These are phyloP conservation scores for Crithidia brevicula DNA, from an alignment of 208 protist genomes.

Conservation along the genomic window DNA sequence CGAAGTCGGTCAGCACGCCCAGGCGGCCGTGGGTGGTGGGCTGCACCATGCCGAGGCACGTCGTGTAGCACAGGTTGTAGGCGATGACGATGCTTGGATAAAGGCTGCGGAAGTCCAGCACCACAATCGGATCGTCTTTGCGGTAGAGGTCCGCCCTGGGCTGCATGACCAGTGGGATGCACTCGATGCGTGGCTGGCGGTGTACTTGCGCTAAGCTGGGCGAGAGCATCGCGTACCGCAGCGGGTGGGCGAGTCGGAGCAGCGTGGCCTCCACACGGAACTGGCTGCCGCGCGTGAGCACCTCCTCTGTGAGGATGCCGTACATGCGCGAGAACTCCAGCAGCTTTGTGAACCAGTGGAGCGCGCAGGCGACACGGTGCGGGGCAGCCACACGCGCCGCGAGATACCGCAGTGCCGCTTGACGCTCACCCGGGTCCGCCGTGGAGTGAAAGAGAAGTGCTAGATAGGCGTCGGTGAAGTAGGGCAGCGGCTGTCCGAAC, in stretches of 20 bases:
- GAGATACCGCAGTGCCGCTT: conserved; percentile 60
- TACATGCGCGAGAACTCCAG: conserved; percentile 79
- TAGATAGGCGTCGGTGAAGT: conserved; percentile 65
- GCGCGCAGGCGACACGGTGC: conserved; percentile 59
- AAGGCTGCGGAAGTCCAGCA: conserved; percentile 99
- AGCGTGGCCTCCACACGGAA: conserved; percentile 88
- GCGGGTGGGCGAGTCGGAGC: conserved; percentile 66
- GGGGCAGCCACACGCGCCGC: conserved; percentile 41
- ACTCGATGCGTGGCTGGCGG: conserved; percentile 72
- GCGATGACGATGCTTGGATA: conserved; percentile 99
- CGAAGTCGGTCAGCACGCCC: conserved; percentile 69
- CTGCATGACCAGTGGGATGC: conserved; percentile 84
- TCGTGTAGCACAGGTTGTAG: conserved; percentile 99
- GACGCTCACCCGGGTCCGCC: conserved; percentile 3
- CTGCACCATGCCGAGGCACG: conserved; percentile 76
- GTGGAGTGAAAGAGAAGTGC: conserved; percentile 39
- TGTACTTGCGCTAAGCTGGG: conserved; percentile 61
- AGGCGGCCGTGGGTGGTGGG: conserved; percentile 44
- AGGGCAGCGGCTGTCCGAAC: conserved; percentile 55
- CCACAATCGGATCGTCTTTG: conserved; percentile 93
- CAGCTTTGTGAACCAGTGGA: conserved; percentile 66
- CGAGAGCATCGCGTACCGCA: conserved; percentile 74
- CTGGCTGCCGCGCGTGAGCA: conserved; percentile 82
- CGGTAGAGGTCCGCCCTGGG: conserved; percentile 72
- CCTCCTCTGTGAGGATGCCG: conserved; percentile 79